phyloP scores from a whole-genome alignment of 192 early-diverging fungal species.

The Paraglomus occultum region DNA sequence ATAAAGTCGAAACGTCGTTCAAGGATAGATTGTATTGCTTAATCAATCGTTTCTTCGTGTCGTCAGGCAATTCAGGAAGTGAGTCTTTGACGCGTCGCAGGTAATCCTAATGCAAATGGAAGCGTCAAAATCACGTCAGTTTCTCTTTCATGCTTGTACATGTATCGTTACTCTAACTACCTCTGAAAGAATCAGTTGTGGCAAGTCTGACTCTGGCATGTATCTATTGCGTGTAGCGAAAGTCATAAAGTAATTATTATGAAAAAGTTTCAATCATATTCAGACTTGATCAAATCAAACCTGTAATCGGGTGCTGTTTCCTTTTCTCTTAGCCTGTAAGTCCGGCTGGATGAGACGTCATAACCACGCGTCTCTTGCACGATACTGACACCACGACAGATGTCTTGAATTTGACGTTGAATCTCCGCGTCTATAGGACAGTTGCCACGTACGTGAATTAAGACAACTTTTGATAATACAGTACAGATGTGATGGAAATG shows the following conservation, averaged over 20 bases:
- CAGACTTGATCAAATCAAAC: slow-evolving; percentile 26
- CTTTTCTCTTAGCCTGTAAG: slow-evolving; percentile 73
- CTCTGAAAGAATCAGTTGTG: slow-evolving; percentile 46
- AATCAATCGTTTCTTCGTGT: slow-evolving; percentile 52
- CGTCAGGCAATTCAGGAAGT: slow-evolving; percentile 78
- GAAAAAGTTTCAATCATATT: slow-evolving; percentile 27
- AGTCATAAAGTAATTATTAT: not conserved
- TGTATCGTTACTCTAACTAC: slow-evolving; percentile 11
- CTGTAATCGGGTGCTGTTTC: slow-evolving; percentile 87
- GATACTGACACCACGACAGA: slow-evolving; percentile 55
- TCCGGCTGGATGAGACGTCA: slow-evolving; percentile 59
- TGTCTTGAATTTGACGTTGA: slow-evolving; percentile 61
- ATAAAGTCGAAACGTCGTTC: slow-evolving; percentile 60
- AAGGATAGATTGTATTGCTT: slow-evolving; percentile 56
- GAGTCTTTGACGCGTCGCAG: slow-evolving; percentile 40
- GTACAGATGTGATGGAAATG: not conserved
- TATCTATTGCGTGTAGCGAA: slow-evolving; percentile 45
- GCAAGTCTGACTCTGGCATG: slow-evolving; percentile 83
- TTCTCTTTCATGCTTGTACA: not conserved
- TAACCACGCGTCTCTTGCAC: slow-evolving; percentile 80
- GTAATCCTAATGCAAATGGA: slow-evolving; percentile 39
- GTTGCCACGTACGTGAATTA: not conserved
- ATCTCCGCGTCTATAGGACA: slow-evolving; percentile 70
- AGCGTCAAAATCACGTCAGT: not conserved
- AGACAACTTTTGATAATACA: not conserved